A percentile compares a stretch with the other conserved stretches of the same genome.
Conservation (phyloP, 306 rosid genomes). For the Cucurbita maxima region DNA sequence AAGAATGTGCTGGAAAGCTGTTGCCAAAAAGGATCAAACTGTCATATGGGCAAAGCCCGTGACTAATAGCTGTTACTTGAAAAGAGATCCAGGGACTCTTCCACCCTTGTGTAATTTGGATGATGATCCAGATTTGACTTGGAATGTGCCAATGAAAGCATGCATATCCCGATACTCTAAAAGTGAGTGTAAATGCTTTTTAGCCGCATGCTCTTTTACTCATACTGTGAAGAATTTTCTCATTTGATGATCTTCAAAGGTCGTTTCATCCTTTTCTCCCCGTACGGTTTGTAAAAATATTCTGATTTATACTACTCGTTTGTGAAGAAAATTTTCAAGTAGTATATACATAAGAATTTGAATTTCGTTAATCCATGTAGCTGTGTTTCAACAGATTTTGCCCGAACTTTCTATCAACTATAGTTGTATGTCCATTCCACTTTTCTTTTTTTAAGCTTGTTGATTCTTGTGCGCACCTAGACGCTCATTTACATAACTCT, state of each 20-base stretch:
- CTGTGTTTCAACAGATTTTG: neutral
- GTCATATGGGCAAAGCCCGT: constrained; percentile 48
- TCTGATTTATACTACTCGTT: neutral
- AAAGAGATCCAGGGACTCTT: constrained; percentile 27
- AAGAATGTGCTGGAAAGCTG: constrained; percentile 50
- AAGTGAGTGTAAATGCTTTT: constrained; percentile 23
- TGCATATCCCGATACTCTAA: constrained; percentile 36
- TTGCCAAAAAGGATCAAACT: constrained; percentile 38
- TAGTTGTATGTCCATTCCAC: neutral
- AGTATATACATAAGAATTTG: neutral
- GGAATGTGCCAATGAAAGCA: constrained; percentile 46
- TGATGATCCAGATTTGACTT: constrained; percentile 32
- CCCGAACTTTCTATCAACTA: neutral
- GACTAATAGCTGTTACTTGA: constrained; percentile 37
- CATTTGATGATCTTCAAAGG: neutral
- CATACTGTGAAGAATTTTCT: neutral
- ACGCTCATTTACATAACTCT: neutral
- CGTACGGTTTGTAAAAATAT: neutral
- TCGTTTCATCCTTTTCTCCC: neutral
- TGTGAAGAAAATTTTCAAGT: neutral
- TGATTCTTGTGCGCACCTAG: neutral
- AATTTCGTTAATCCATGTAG: neutral
- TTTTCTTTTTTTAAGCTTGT: neutral
- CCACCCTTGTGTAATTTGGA: constrained; percentile 27
- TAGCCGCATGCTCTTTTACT: neutral